Evolutionary conservation across 2,329 filamentous ascomycete species (phyloP).

Genomic region (Onygena corvina): DNA sequence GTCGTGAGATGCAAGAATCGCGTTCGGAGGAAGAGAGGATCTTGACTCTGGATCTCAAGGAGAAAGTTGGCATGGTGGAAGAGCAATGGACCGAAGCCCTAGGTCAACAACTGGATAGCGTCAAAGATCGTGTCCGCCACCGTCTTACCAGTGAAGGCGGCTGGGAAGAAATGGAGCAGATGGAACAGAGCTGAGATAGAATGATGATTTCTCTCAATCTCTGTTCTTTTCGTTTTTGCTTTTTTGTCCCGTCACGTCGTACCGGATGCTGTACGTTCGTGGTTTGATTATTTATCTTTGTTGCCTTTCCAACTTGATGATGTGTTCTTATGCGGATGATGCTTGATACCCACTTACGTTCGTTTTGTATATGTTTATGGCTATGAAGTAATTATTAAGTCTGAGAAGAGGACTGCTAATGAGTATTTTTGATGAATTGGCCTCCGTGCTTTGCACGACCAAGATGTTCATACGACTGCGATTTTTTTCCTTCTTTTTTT

Average conservation of each 20-base stretch:
- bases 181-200: slow-evolving; percentile 23
- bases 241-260: background rate
- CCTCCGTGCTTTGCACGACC: too few relatives aligned
- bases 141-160: slow-evolving; percentile 68
- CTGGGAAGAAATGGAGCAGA: slow-evolving; percentile 67
- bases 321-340: background rate
- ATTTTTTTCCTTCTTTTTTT: too few relatives aligned
- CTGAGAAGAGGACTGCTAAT: background rate
- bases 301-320: background rate
- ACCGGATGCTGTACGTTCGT: background rate
- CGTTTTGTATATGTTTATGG: background rate
- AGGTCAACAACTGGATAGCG: slow-evolving; percentile 60
- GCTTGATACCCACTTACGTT: slow-evolving; percentile 8
- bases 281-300: background rate
- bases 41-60: slow-evolving; percentile 77
- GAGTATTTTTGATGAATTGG: background rate
- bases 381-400: background rate
- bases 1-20: slow-evolving; percentile 44
- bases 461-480: too few relatives aligned
- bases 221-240: background rate
- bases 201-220: slow-evolving; percentile 10
- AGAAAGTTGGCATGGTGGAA: slow-evolving; percentile 82
- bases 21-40: slow-evolving; percentile 54
- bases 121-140: slow-evolving; percentile 61
- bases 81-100: slow-evolving; percentile 81